These are phyloP conservation scores for Verticillium isaacii DNA, from an alignment of 2,329 filamentous ascomycete species.

Conservation along the genomic window DNA sequence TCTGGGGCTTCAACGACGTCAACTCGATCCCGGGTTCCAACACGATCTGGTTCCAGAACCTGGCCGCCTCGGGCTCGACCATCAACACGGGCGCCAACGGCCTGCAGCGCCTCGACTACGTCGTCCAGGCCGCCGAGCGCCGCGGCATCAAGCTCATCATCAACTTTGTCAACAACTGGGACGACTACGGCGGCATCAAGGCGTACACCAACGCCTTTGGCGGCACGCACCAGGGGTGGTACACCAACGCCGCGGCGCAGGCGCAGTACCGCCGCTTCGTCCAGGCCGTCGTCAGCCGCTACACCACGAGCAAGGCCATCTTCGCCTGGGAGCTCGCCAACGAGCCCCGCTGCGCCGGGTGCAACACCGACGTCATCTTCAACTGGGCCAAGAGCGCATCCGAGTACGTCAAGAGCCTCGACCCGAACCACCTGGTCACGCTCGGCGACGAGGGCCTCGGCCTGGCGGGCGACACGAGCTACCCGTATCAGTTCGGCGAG, in stretches of 20 bases:
- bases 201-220: slow-evolving; percentile 57
- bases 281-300: slow-evolving; percentile 42
- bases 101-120: slow-evolving; percentile 56
- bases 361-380: slow-evolving; percentile 50
- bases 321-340: slow-evolving; percentile 53
- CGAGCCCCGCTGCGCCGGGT: slow-evolving; percentile 57
- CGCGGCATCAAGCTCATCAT: slow-evolving; percentile 59
- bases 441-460: slow-evolving; percentile 54
- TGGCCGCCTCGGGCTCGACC: slow-evolving; percentile 41
- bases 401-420: slow-evolving; percentile 59
- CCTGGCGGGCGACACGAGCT: slow-evolving; percentile 42
- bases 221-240: slow-evolving; percentile 49
- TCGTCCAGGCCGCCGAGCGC: slow-evolving; percentile 54
- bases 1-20: slow-evolving; percentile 60
- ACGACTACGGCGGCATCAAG: slow-evolving; percentile 61
- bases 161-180: slow-evolving; percentile 65
- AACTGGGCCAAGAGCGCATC: slow-evolving; percentile 57
- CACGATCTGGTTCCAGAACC: slow-evolving; percentile 45
- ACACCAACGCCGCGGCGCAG: slow-evolving; percentile 48
- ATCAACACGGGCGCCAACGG: slow-evolving; percentile 61
- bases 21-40: slow-evolving; percentile 28
- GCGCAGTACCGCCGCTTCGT: slow-evolving; percentile 50
- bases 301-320: slow-evolving; percentile 39
- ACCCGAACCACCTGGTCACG: slow-evolving; percentile 58
- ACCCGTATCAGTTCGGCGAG: slow-evolving; percentile 46